Evolutionary conservation across 2,329 filamentous ascomycete genomes (phyloP).

Genomic region (Talaromyces amestolkiae): DNA sequence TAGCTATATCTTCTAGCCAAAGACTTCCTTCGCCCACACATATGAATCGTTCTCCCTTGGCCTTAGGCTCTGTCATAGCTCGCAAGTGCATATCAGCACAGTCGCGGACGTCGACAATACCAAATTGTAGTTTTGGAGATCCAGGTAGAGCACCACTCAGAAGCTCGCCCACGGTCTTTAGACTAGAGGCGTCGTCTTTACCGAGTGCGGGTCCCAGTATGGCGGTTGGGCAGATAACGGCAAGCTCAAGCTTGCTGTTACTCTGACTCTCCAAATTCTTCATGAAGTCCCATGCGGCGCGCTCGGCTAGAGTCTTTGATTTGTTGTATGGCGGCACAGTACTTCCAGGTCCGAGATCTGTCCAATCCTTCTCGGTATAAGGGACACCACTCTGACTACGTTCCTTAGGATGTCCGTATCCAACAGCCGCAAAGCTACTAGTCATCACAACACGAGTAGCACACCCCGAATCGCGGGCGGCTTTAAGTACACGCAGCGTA

Average conservation of each 20-base stretch:
- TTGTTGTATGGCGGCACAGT: slow-evolving; percentile 28
- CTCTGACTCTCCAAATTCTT: slow-evolving; percentile 20
- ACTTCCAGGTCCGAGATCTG: slow-evolving; percentile 21
- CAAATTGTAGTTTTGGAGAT: slow-evolving; percentile 24
- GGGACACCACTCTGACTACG: not conserved
- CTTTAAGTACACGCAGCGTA: slow-evolving; percentile 10
- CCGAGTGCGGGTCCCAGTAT: slow-evolving; percentile 33
- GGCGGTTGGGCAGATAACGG: slow-evolving; percentile 29
- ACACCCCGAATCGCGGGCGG: not conserved
- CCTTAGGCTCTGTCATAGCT: slow-evolving; percentile 11
- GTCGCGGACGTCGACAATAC: slow-evolving; percentile 11
- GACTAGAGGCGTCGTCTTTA: slow-evolving; percentile 22
- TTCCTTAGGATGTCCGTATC: not conserved
- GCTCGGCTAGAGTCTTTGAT: slow-evolving; percentile 36
- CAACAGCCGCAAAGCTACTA: slow-evolving; percentile 9
- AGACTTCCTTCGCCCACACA: slow-evolving; percentile 11
- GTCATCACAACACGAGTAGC: slow-evolving; percentile 11
- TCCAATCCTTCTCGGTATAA: slow-evolving; percentile 36
- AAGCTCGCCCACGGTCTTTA: slow-evolving; percentile 27
- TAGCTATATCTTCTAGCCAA: slow-evolving; percentile 13
- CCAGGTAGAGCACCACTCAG: slow-evolving; percentile 31
- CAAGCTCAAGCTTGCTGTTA: slow-evolving; percentile 28
- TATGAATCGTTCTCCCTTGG: slow-evolving; percentile 13
- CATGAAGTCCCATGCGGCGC: slow-evolving; percentile 35
- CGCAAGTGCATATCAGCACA: slow-evolving; percentile 6